phyloP scores from a whole-genome alignment of 2,329 filamentous ascomycete genomes.

The Talaromyces islandicus region DNA sequence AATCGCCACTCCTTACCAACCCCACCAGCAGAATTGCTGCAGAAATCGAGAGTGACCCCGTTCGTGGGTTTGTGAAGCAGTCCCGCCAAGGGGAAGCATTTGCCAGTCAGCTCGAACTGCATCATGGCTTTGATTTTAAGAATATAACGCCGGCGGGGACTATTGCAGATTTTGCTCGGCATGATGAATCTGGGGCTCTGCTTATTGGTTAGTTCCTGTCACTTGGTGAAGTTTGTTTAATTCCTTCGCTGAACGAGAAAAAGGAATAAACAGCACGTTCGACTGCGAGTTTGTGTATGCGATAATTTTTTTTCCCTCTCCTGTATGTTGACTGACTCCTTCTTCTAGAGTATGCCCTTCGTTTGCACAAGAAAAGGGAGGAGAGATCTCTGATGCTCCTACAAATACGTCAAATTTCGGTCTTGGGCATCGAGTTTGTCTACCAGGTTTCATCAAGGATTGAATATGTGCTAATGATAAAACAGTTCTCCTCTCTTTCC shows the following conservation, averaged over 20 bases:
- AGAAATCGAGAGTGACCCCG: slow-evolving; percentile 21
- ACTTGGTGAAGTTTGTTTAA: too few species aligned
- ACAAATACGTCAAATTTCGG: not conserved
- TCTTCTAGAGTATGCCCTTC: slow-evolving; percentile 25
- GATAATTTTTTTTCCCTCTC: not conserved
- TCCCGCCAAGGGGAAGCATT: slow-evolving; percentile 25
- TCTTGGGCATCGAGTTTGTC: not conserved
- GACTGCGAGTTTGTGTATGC: not conserved
- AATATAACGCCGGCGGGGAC: slow-evolving; percentile 20
- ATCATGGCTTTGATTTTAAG: slow-evolving; percentile 25
- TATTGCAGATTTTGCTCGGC: slow-evolving; percentile 27
- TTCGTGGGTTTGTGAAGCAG: slow-evolving; percentile 16
- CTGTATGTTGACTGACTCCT: not conserved
- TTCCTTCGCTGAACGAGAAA: too few species aligned
- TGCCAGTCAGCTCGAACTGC: slow-evolving; percentile 25
- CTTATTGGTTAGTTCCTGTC: slow-evolving; percentile 26
- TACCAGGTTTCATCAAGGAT: not conserved
- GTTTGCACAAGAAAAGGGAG: slow-evolving; percentile 15
- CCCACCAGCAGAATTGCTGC: slow-evolving; percentile 22
- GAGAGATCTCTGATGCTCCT: slow-evolving; percentile 26
- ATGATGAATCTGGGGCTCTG: slow-evolving; percentile 29
- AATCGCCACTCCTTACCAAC: slow-evolving; percentile 21
- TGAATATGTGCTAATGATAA: not conserved
- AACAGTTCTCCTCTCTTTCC: slow-evolving; percentile 22
- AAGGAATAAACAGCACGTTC: slow-evolving; percentile 7